phyloP scores from a whole-genome alignment of 106 monocot genomes.

The Acorus gramineus region DNA sequence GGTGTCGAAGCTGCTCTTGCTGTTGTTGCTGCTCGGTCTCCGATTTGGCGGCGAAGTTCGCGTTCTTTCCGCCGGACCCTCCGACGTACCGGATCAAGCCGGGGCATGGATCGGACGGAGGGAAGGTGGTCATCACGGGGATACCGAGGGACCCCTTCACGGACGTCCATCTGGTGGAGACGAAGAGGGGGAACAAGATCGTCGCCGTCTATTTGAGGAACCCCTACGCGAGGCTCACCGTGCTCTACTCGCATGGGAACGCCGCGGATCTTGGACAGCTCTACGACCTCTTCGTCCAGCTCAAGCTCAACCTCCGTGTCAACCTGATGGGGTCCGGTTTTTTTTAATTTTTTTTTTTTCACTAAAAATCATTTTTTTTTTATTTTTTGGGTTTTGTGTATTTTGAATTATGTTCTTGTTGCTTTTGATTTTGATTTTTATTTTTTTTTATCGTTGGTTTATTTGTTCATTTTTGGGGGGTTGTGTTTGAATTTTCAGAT shows the following conservation, averaged over 20 bases:
- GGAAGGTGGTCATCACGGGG: slow-evolving; percentile 48
- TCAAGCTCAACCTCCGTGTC: slow-evolving; percentile 76
- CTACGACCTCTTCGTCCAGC: slow-evolving; percentile 82
- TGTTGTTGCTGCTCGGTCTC: slow-evolving; percentile 74
- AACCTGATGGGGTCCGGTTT: slow-evolving; percentile 86
- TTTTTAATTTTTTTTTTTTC: slow-evolving; percentile 1
- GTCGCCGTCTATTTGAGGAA: slow-evolving; percentile 71
- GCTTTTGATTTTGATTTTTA: not conserved
- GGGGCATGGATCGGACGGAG: slow-evolving; percentile 18
- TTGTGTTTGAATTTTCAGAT: slow-evolving; percentile 30
- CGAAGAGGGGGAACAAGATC: slow-evolving; percentile 54
- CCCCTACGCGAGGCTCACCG: slow-evolving; percentile 53
- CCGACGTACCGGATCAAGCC: slow-evolving; percentile 45
- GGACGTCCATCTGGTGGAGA: slow-evolving; percentile 58
- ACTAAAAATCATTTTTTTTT: not conserved
- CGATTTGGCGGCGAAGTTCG: slow-evolving; percentile 65
- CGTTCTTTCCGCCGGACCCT: slow-evolving; percentile 76
- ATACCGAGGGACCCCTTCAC: slow-evolving; percentile 44
- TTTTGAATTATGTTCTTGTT: not conserved
- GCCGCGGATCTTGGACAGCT: slow-evolving; percentile 90
- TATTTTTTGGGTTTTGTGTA: not conserved
- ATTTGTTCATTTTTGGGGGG: not conserved
- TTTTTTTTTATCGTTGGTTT: not conserved
- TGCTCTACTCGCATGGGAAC: slow-evolving; percentile 91
- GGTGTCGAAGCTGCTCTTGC: slow-evolving; percentile 12